These are phyloP conservation scores for Haberlea rhodopensis DNA, from an alignment of 257 asterid species.

Conservation along the genomic window DNA sequence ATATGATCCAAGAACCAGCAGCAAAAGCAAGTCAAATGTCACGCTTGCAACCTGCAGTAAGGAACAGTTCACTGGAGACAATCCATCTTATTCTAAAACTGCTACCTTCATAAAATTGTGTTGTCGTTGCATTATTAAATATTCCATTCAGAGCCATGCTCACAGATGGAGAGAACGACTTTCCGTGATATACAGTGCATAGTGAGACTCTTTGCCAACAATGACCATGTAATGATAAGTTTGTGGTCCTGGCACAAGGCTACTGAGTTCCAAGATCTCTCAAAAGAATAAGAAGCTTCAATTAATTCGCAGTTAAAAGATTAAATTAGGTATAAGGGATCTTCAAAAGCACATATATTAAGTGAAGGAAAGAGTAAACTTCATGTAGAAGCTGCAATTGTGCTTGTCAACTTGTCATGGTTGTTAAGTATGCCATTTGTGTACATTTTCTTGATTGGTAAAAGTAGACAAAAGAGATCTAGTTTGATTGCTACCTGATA, in stretches of 20 bases:
- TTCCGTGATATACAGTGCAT: not conserved
- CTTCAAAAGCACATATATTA: not conserved
- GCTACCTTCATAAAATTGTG: not conserved
- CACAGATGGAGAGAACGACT: not conserved
- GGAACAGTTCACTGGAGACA: not conserved
- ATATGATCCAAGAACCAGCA: conserved; percentile 82
- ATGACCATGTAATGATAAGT: not conserved
- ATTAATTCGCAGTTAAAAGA: not conserved
- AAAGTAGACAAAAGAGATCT: conserved; percentile 15
- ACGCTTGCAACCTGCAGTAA: conserved; percentile 82
- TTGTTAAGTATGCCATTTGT: not conserved
- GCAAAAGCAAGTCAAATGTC: conserved; percentile 83
- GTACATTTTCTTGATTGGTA: not conserved
- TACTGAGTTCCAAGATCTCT: conserved; percentile 1
- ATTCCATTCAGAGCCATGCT: conserved; percentile 5
- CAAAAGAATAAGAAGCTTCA: not conserved
- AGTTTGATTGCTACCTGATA: conserved; percentile 59
- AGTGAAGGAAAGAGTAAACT: conserved; percentile 13
- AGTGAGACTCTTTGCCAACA: not conserved
- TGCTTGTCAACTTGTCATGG: not conserved
- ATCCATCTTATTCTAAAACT: not conserved
- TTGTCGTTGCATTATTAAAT: not conserved
- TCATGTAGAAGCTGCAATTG: not conserved
- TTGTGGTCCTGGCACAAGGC: not conserved
- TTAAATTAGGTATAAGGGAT: not conserved